Evolutionary conservation across 176 grass and related monocot species (phyloP), one percentile per base, ranked within the genome.

Genomic region (Aegilops longissima): DNA sequence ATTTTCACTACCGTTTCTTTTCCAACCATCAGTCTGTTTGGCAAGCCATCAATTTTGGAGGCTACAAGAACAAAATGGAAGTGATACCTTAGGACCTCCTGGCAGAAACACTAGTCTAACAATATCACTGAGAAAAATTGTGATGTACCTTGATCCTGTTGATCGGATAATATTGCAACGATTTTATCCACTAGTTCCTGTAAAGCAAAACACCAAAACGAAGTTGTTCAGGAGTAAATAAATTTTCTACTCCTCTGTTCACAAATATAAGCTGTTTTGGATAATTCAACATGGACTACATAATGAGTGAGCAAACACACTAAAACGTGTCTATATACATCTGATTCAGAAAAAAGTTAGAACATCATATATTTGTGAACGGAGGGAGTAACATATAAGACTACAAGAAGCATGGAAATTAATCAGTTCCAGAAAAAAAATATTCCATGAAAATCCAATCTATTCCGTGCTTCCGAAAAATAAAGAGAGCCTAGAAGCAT

Each of bases 141-240:
- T 7, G 82, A 66, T 63, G 66, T 66, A 89, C 82, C 40, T 85
- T 89, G 89, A 86, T 92, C 88, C 81, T 92, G 87, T 58, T 98
- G 87, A 85, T 87, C 81, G 4, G 24, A 63, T 56, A 98, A 59
- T 58, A 88, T 24, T 10, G 87, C 86, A 65, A 88, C 76, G 68
- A 97, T 88, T 73, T 76, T 91, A 54, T 94, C 89, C 73, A 85
- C 44, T 27, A 98, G 88, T 62, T 92, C 96, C 96, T 98, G 73
- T 76, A 87, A 63, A 63, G 80, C 3, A 82, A 82, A 70, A 69
- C 29, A 70, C 65, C 84, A 10, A 80, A 61, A 9, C 51, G 6
- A 44, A 51, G 85, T 40, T 24, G 40, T 61, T 87, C 6, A 90
- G 49, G 65, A 73, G 58, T 18, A 83, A 24, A 54, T 54, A 18